Evolutionary conservation across 441 rosid species (phyloP), one percentile per base, ranked within the genome.

Genomic region (Kokia cookei): DNA sequence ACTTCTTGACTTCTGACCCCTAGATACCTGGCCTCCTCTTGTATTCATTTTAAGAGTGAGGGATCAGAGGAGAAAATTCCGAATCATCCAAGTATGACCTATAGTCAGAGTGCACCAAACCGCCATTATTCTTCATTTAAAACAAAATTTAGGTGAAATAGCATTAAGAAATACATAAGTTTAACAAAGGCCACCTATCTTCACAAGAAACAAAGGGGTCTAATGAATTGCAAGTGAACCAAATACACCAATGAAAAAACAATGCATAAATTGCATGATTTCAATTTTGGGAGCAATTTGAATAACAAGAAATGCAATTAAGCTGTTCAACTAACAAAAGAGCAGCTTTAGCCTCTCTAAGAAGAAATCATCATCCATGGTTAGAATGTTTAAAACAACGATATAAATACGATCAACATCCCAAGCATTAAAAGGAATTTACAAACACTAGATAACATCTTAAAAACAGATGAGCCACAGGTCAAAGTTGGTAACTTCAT

Each of bases 21-120:
- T 91, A 59, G 86, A 80, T 53, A 65, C 74, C 63, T 78, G 77
- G 76, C 72, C 78, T 60, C 82, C 79, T 82, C 79, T 83, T 72
- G 82, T 81, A 82, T 75, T 91, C 99, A 93, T 95, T 75, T 87
- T 86, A 85, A 59, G 53, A 79, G 69, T 65, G 22, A 78, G 54
- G 67, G 22, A 77, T 75, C 43, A 63, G 76, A 63, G 59, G 40
- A 37, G 61, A 69, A 82, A 73, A 66, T 32, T 79, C 67, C 75
- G 76, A 84, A 77, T 82, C 84, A 83, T 86, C 90, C 80, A 85
- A 82, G 80, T 10, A 72, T 47, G 45, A 72, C 68, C 75, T 60
- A 60, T 65, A 47, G 19, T 47, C 24, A 47, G 27, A 47, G n/a
- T 47, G 32, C 32, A 60, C 68, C 45, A 60, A 45, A 17, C 13